Base-by-base conservation (phyloP, 2,329 filamentous ascomycete species). In the Fusarium pseudoanthophilum region DNA sequence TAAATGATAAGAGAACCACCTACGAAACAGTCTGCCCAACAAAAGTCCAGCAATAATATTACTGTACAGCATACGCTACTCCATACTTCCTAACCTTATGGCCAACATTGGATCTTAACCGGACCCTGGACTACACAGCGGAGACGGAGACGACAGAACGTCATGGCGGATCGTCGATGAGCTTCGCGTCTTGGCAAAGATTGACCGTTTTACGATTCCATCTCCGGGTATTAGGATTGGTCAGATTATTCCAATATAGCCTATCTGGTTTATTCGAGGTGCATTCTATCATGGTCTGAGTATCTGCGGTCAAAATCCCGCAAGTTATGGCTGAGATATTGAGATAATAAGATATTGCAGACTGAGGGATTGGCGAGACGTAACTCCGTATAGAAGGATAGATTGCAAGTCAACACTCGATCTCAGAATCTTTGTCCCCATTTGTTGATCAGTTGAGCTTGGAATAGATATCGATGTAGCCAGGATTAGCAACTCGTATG, bases 141-240 rank as follows among this genome's bases (percentile, higher is more conserved):
- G 70, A 59, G 60, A 56, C 39, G 21, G 42, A 39, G 45, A 32
- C 51, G 62, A 46, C 24, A 64, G 60, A 51, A 57, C 71, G 71
- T 74, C 71, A 74, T 74, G 67, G 61, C 71, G 52, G 71, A 72
- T 74, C 71, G 67, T 62, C 71, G 68, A 74, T 72, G 71, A 61
- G 56, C 51, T 59, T 71, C 60, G 43, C 20, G 68, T 72, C 71
- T 74, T 74, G 71, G 71, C 71, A 60, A 60, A 60, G 49, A 48
- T 28, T 48, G 39, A 20, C 64, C 66, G 37, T 64, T 60, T 51
- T 60, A 60, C 57, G 48, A 59, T 37, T 40, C 21, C 30, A 64
- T 64, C 39, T 69, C 37, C 46, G 7, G 18, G 36, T 26, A 60
- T 61, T n/a, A 52, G 56, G 63, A 74, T 73, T 72, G 71, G 71